These are phyloP conservation scores for Byssochlamys sp. DNA, from an alignment of 2,329 filamentous ascomycete genomes.

Conservation along the genomic window DNA sequence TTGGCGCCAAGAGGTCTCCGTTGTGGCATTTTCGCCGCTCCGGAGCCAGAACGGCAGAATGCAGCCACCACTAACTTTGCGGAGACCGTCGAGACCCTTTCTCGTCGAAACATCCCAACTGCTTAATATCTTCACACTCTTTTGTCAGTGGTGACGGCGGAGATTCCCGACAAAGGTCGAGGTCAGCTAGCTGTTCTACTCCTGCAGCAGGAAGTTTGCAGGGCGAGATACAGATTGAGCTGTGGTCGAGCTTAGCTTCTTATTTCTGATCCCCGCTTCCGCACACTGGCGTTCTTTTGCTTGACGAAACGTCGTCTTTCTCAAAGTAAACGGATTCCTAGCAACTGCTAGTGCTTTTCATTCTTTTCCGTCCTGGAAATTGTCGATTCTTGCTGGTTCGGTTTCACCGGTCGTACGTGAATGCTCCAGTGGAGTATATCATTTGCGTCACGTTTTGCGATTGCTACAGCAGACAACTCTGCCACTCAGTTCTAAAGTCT, in stretches of 20 bases:
- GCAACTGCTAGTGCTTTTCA: constrained; percentile 17
- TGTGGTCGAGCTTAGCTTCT: constrained; percentile 5
- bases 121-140: constrained; percentile 12
- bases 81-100: constrained; percentile 5
- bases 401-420: not conserved
- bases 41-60: constrained; percentile 5
- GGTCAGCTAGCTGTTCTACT: not conserved
- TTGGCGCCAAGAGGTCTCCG: constrained; percentile 15
- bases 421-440: not conserved
- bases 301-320: constrained; percentile 8
- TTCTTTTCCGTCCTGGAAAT: constrained; percentile 14
- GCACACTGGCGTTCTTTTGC: constrained; percentile 14
- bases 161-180: not conserved
- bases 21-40: constrained; percentile 21
- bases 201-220: not conserved
- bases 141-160: constrained; percentile 6
- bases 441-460: not conserved
- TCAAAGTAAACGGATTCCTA: not conserved
- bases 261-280: constrained; percentile 20
- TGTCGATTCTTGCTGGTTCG: not conserved
- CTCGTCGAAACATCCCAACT: constrained; percentile 6
- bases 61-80: constrained; percentile 5
- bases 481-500: not conserved
- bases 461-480: not conserved
- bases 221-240: not conserved